Evolutionary conservation across 1,284 basidiomycete species (phyloP).

Genomic region (Moesziomyces parantarcticus): DNA sequence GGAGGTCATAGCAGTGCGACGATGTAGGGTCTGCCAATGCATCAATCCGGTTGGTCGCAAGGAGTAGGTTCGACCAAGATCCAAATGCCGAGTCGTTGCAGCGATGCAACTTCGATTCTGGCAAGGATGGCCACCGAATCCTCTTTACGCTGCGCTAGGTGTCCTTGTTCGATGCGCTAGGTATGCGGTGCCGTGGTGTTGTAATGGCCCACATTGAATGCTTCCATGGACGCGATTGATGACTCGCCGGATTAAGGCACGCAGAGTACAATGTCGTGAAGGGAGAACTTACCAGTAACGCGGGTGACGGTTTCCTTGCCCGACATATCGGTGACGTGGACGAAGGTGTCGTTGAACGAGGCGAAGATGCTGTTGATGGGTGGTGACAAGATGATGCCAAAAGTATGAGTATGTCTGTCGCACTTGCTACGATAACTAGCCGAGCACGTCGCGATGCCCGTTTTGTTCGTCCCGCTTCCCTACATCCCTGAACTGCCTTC

Average conservation of each 20-base stretch:
- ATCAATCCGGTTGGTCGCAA: neutral
- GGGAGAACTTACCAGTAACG: conserved; percentile 81
- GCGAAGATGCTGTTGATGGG: conserved; percentile 63
- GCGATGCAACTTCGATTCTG: too few relatives aligned
- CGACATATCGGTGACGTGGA: conserved; percentile 98
- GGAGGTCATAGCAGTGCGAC: too few relatives aligned
- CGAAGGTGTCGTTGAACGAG: conserved; percentile 98
- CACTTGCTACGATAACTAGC: neutral
- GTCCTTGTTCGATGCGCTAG: too few relatives aligned
- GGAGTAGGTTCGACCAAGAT: too few relatives aligned
- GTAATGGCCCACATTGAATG: too few relatives aligned
- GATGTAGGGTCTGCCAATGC: neutral
- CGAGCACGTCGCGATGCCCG: conserved; percentile 18
- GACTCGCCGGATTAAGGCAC: conserved; percentile 1
- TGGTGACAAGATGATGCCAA: neutral
- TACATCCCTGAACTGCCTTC: too few relatives aligned
- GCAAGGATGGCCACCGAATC: too few relatives aligned
- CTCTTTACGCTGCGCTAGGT: too few relatives aligned
- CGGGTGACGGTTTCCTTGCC: conserved; percentile 99
- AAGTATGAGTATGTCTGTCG: conserved; percentile 22
- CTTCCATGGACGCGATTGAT: too few relatives aligned
- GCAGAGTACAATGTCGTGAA: neutral
- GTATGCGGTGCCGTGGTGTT: too few relatives aligned
- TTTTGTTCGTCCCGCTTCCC: neutral
- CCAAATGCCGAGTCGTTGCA: too few relatives aligned